Evolutionary conservation across 176 grass and related monocot species (phyloP).

Genomic region (Triticum urartu): DNA sequence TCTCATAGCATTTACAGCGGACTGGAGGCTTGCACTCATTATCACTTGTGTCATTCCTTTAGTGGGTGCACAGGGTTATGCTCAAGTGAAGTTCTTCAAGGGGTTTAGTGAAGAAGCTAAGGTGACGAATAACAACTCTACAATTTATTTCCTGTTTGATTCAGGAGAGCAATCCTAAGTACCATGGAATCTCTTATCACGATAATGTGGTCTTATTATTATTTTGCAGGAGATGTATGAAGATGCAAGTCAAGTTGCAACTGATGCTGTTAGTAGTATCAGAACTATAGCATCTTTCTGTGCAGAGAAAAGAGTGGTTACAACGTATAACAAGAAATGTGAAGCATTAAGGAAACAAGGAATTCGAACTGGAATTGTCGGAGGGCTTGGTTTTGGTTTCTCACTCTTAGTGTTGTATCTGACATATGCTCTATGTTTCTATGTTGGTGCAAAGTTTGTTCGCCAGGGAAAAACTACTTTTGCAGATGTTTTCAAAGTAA

Average conservation of each 20-base stretch:
- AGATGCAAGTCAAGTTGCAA: slow-evolving; percentile 64
- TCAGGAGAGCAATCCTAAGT: not conserved
- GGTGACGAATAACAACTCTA: slow-evolving; percentile 32
- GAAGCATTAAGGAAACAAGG: slow-evolving; percentile 53
- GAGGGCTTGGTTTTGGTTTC: slow-evolving; percentile 52
- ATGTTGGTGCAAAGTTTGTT: slow-evolving; percentile 53
- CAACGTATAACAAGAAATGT: slow-evolving; percentile 53
- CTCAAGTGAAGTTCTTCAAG: slow-evolving; percentile 68
- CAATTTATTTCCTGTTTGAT: not conserved
- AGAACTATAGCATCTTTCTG: slow-evolving; percentile 65
- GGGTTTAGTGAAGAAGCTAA: slow-evolving; percentile 72
- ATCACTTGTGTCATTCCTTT: slow-evolving; percentile 71
- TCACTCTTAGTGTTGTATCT: slow-evolving; percentile 44
- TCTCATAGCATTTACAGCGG: slow-evolving; percentile 58
- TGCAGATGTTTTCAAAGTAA: slow-evolving; percentile 54
- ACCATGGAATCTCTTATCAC: too few relatives aligned
- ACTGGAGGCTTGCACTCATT: slow-evolving; percentile 75
- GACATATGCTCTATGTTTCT: slow-evolving; percentile 52
- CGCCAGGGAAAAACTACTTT: slow-evolving; percentile 49
- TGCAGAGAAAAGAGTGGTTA: slow-evolving; percentile 51
- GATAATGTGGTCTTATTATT: not conserved
- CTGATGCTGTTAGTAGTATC: slow-evolving; percentile 56
- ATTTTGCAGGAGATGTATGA: slow-evolving; percentile 50
- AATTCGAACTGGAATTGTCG: slow-evolving; percentile 46
- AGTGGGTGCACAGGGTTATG: slow-evolving; percentile 55